Evolutionary conservation across 1,284 basidiomycete species (phyloP).

Genomic region (Boletellus deceptivus): DNA sequence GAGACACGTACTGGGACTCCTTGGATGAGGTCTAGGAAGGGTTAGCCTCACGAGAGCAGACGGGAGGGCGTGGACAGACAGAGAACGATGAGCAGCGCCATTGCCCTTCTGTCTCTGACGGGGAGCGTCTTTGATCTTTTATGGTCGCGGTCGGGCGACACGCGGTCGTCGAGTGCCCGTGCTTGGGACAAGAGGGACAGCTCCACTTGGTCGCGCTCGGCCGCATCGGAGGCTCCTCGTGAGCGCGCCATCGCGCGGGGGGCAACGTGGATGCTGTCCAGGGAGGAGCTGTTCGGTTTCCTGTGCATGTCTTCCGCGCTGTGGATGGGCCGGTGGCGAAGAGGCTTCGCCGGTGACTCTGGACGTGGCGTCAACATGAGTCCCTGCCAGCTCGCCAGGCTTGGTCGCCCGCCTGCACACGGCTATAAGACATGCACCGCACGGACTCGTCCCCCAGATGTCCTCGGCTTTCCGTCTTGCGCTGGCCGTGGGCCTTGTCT

Average conservation of each 20-base stretch:
- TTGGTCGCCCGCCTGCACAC: not conserved
- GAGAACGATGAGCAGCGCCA: conserved; percentile 83
- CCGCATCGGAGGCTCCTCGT: conserved; percentile 36
- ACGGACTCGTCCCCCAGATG: conserved; percentile 13
- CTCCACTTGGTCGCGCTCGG: conserved; percentile 57
- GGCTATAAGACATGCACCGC: conserved; percentile 16
- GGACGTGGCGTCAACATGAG: conserved; percentile 32
- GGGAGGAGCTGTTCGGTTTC: conserved; percentile 45
- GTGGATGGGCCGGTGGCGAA: conserved; percentile 28
- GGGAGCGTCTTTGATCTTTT: conserved; percentile 54
- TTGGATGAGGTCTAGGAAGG: conserved; percentile 77
- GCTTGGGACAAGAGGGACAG: conserved; percentile 56
- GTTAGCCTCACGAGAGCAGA: conserved; percentile 17
- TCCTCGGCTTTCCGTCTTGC: conserved; percentile 8
- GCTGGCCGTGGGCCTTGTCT: conserved; percentile 16
- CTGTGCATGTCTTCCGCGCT: conserved; percentile 40
- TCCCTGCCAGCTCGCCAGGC: conserved; percentile 7
- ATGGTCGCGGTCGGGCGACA: conserved; percentile 22
- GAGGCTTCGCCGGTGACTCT: conserved; percentile 25
- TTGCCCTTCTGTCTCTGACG: conserved; percentile 78
- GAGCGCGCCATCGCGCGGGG: conserved; percentile 52
- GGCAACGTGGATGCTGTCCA: conserved; percentile 62
- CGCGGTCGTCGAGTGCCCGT: conserved; percentile 41
- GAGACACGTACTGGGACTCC: conserved; percentile 84
- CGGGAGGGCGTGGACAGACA: conserved; percentile 58